Evolutionary conservation across 164 flowering plant species (phyloP), one percentile per base, ranked within the genome.

Genomic region (Santalum album): DNA sequence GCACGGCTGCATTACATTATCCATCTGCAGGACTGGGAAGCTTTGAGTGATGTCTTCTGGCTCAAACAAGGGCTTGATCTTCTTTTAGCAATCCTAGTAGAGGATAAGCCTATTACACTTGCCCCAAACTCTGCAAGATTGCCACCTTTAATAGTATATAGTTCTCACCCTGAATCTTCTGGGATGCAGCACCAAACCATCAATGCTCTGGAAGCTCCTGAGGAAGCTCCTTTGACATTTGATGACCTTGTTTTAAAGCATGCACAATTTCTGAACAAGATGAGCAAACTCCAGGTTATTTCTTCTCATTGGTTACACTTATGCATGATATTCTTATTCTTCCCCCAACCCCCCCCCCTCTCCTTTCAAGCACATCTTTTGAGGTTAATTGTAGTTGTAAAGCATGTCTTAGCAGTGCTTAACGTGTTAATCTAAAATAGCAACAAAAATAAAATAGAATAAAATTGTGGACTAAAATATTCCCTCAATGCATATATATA

Each of bases 1-100:
- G 58, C 82, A 15, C 79, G 99, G 79, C 70, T 94, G 66, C 96
- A 90, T 48, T 94, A 66, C 61, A 94, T 94, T 43, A 86, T 94
- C 52, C 96, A 94, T 69, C n/a, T 65, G 57, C 99, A 94, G 70
- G 97, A 94, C 61, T 90, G 99, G 99, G 94, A 87, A 70, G 90
- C 97, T 40, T 58, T 94, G 51, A 81, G 96, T 69, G 97, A 94
- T 77, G 96, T 90, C 40, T 94, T 94, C 71, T 94, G 99, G 99
- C 83, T 94, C 50, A 94, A 94, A 53, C 99, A 94, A 69, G 99
- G 97, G 19, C 95, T 94, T 48, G 99, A 94, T 78, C 99, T 94
- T 70, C 86, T 94, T 58, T 69, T 94, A 29, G 95, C 99, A 52
- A 70, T 87, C 23, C 69, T 94, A 59, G 84, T 90, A 12, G 96